phyloP scores from a whole-genome alignment of 2,329 filamentous ascomycete genomes.

The Coniella lustricola region DNA sequence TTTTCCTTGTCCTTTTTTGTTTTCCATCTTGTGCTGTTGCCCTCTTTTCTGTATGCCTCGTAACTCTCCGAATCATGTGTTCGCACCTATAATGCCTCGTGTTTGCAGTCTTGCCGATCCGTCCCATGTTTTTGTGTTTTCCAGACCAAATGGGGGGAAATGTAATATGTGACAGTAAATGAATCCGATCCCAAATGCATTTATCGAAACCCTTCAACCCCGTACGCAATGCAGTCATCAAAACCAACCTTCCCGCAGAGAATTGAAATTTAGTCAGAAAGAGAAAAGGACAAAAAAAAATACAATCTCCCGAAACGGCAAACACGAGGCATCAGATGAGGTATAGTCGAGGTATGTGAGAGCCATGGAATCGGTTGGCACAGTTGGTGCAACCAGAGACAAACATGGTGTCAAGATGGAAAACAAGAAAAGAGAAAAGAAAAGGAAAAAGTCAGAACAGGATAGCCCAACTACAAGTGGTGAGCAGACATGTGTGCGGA shows the following conservation, averaged over 20 bases:
- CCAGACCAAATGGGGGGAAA: constrained; percentile 22
- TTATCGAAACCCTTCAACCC: constrained; percentile 13
- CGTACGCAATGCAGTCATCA: constrained; percentile 16
- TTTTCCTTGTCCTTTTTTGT: not conserved
- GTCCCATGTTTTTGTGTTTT: constrained; percentile 22
- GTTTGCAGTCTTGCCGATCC: constrained; percentile 18
- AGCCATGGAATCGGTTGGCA: constrained; percentile 19
- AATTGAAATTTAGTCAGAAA: constrained; percentile 13
- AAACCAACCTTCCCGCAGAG: constrained; percentile 15
- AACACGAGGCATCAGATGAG: constrained; percentile 18
- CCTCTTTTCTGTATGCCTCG: constrained; percentile 21
- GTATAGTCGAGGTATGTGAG: constrained; percentile 20
- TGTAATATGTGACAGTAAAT: constrained; percentile 23
- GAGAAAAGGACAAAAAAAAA: constrained; percentile 3
- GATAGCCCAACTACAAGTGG: constrained; percentile 56
- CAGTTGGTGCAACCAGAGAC: constrained; percentile 2
- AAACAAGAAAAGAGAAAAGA: constrained; percentile 11
- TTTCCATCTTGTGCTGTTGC: not conserved
- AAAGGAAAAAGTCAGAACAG: constrained; percentile 18
- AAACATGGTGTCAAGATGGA: constrained; percentile 6
- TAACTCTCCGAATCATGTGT: constrained; percentile 15
- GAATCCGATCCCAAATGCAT: constrained; percentile 18
- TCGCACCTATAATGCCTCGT: constrained; percentile 16
- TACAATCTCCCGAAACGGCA: constrained; percentile 17
- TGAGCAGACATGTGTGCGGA: constrained; percentile 27